These are phyloP conservation scores for Podila horticola DNA, from an alignment of 192 early-diverging fungal genomes.

Conservation along the genomic window DNA sequence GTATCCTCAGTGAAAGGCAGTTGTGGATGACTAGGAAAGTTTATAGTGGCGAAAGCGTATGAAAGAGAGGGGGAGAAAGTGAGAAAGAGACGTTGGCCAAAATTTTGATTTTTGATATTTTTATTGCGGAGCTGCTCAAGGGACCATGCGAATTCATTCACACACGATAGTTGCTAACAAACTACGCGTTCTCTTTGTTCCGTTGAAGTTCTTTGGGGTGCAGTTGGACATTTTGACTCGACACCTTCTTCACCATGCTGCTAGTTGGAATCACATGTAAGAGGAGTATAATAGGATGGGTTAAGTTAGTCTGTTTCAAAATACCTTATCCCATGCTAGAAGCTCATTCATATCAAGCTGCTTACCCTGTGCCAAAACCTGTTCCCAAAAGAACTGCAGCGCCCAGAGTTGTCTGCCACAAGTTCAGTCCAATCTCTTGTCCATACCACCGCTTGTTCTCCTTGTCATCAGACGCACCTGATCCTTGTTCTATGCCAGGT, in stretches of 20 bases:
- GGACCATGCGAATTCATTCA: no score
- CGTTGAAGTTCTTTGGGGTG: slow-evolving; percentile 31
- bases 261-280: background rate
- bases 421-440: slow-evolving; percentile 43
- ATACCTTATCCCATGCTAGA: background rate
- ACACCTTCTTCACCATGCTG: slow-evolving; percentile 51
- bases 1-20: no score
- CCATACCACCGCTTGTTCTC: slow-evolving; percentile 52
- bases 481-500: background rate
- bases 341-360: background rate
- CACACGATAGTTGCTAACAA: no score
- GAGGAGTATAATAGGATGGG: background rate
- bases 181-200: background rate
- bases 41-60: no score
- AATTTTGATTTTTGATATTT: no score
- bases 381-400: slow-evolving; percentile 39
- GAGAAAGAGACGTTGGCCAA: no score
- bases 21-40: no score
- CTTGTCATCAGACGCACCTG: slow-evolving; percentile 26
- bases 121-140: no score
- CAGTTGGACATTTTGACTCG: slow-evolving; percentile 22
- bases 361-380: slow-evolving; percentile 49
- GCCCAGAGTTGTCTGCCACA: slow-evolving; percentile 49
- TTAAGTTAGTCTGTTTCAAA: background rate
- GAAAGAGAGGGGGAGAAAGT: no score